Conservation (phyloP, 1,284 basidiomycete genomes). For the Pterula multifida region DNA sequence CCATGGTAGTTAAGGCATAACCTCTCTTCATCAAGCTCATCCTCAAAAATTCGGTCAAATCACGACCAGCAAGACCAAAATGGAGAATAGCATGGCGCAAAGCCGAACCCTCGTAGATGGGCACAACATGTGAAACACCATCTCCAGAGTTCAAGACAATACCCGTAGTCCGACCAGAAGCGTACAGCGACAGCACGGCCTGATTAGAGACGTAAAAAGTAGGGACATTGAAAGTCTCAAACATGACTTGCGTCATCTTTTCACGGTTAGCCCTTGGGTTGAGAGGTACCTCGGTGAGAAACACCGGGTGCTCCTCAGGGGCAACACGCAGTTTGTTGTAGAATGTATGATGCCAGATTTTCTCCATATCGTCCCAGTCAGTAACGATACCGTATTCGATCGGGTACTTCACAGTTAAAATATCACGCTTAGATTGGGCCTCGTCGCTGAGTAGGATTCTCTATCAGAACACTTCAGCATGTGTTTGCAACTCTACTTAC, state of each 20-base stretch:
- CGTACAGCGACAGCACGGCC: slow-evolving; percentile 87
- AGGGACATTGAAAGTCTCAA: slow-evolving; percentile 92
- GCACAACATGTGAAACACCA: slow-evolving; percentile 89
- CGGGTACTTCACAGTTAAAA: slow-evolving; percentile 84
- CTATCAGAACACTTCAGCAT: slow-evolving; percentile 4
- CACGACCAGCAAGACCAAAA: slow-evolving; percentile 92
- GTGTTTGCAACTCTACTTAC: slow-evolving; percentile 25
- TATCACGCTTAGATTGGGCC: slow-evolving; percentile 93
- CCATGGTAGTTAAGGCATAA: slow-evolving; percentile 89
- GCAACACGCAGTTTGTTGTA: slow-evolving; percentile 80
- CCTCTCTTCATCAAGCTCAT: slow-evolving; percentile 93
- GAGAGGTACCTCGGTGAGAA: slow-evolving; percentile 86
- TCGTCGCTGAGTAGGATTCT: slow-evolving; percentile 49
- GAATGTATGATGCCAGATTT: slow-evolving; percentile 90
- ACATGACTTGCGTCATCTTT: slow-evolving; percentile 98
- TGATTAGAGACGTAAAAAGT: slow-evolving; percentile 93
- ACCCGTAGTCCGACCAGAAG: slow-evolving; percentile 87
- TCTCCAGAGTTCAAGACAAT: slow-evolving; percentile 92
- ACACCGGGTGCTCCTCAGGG: slow-evolving; percentile 88
- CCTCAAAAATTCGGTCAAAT: slow-evolving; percentile 87
- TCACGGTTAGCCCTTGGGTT: slow-evolving; percentile 94
- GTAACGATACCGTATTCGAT: slow-evolving; percentile 83
- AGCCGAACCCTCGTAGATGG: slow-evolving; percentile 94
- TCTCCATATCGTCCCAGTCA: slow-evolving; percentile 97
- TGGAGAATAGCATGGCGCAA: slow-evolving; percentile 91